Base-by-base conservation (phyloP, 352 stramenopile genomes). In the Thalassiosira gravida region DNA sequence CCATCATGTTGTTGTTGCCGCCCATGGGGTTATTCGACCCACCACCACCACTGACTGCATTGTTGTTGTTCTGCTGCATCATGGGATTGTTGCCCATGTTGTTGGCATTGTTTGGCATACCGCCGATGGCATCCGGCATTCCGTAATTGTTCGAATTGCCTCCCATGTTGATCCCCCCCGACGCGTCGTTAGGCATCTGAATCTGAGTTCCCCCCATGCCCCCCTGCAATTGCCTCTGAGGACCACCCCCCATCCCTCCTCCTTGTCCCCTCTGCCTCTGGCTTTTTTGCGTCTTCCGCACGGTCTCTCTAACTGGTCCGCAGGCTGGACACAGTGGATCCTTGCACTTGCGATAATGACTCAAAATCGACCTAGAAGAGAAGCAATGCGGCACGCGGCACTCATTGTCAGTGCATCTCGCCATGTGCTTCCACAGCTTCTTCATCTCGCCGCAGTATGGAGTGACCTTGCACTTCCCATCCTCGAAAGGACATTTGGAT, bases 341-440 rank as follows among this genome's bases (percentile, higher is more conserved):
- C 57, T 97, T 96, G 75, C 97, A 99, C 68, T 98, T 97, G 70
- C 98, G 95, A 77, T 99, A 99, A 84, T 99, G 97, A 50, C 95
- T 98, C 16, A 99, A 92, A 78, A 99, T 96, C 63, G 97, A 92
- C 80, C 98, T 96, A 32, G 96, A 98, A 6, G 96, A 98, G 67
- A 98, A 98, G 73, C 97, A 99, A 71, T 99, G 97, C 25, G 95
- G 94, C 46, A 98, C 96, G 27, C 95, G 91, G 74, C 97, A 99
- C 49, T 97, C 92, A 59, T 97, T 98, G 76, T 99, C 95, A 37
- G 96, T 96, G 65, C 97, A 99, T 8, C 92, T 91, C 42, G 97
- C 95, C 91, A 99, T 99, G 85, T 99, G 97, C 56, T 97, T 95
- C 97, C 97, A 99, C 16, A 99, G 84, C 20, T 95, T 89, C 81